Percentiles rank a stretch among this genome's conserved stretches.
Conservation (phyloP, 345 rosid species). For the Balakata baccata region DNA sequence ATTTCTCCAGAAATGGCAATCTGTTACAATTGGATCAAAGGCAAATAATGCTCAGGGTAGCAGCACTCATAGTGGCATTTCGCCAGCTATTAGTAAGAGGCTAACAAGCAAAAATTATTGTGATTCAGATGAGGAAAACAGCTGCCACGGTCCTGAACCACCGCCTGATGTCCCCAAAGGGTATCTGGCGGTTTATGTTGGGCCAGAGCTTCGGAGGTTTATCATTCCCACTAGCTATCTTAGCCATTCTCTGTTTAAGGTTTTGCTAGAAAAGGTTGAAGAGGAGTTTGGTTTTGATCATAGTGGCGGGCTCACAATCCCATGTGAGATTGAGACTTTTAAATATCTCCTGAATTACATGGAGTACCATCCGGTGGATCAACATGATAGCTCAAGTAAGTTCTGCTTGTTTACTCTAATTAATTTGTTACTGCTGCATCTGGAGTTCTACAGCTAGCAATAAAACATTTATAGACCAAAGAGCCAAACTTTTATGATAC, state of each 20-base stretch:
- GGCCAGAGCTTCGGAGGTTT: slow-evolving; percentile 88
- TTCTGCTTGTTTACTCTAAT: slow-evolving; percentile 1
- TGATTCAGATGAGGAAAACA: slow-evolving; percentile 83
- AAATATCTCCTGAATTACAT: slow-evolving; percentile 80
- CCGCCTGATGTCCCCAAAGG: slow-evolving; percentile 90
- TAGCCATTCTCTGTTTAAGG: slow-evolving; percentile 81
- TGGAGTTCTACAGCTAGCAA: neutral
- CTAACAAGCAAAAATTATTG: slow-evolving; percentile 35
- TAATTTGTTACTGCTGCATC: neutral
- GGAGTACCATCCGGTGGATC: slow-evolving; percentile 53
- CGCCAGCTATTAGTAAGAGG: slow-evolving; percentile 51
- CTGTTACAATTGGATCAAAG: slow-evolving; percentile 53
- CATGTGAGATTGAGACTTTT: slow-evolving; percentile 97
- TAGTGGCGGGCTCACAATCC: slow-evolving; percentile 74
- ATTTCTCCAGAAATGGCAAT: slow-evolving; percentile 88
- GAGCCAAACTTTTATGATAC: too few species aligned
- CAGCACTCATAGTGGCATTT: slow-evolving; percentile 30
- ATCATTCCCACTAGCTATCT: slow-evolving; percentile 84
- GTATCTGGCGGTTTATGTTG: slow-evolving; percentile 83
- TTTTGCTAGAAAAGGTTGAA: slow-evolving; percentile 76
- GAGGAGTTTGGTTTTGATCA: slow-evolving; percentile 96
- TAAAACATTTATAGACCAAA: too few species aligned
- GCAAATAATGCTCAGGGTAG: slow-evolving; percentile 26
- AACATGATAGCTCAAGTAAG: slow-evolving; percentile 26
- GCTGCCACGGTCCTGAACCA: slow-evolving; percentile 60